phyloP scores from a whole-genome alignment of 306 rosid species.

The Sechiopsis laciniata region DNA sequence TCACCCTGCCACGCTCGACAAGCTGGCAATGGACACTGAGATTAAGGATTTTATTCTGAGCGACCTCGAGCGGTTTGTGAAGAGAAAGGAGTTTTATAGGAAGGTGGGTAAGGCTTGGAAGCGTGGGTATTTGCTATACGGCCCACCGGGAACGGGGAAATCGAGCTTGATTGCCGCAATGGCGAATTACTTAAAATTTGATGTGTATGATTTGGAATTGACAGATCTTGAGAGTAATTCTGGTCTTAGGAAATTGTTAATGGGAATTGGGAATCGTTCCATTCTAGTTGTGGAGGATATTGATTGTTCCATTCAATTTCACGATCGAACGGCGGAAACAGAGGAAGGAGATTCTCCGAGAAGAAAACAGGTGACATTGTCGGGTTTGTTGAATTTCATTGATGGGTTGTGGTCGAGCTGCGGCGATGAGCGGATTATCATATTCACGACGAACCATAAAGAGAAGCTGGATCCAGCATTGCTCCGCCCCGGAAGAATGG shows the following conservation, averaged over 20 bases:
- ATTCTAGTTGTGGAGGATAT: slow-evolving; percentile 78
- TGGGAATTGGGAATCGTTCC: slow-evolving; percentile 53
- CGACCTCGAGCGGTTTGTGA: slow-evolving; percentile 47
- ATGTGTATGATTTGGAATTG: slow-evolving; percentile 68
- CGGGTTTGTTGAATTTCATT: slow-evolving; percentile 43
- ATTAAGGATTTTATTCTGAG: slow-evolving; percentile 36
- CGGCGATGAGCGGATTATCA: slow-evolving; percentile 45
- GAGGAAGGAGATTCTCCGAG: neutral
- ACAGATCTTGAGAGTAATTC: slow-evolving; percentile 34
- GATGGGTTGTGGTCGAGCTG: slow-evolving; percentile 49
- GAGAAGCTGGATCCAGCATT: slow-evolving; percentile 41
- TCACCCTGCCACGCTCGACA: slow-evolving; percentile 67
- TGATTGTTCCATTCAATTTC: slow-evolving; percentile 51
- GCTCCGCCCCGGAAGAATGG: slow-evolving; percentile 48
- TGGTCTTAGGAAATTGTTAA: slow-evolving; percentile 42
- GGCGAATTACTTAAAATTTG: slow-evolving; percentile 64
- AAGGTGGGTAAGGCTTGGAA: slow-evolving; percentile 80
- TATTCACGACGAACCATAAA: slow-evolving; percentile 47
- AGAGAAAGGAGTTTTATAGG: slow-evolving; percentile 55
- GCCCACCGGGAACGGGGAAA: slow-evolving; percentile 86
- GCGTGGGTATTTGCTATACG: slow-evolving; percentile 67
- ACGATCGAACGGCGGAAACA: slow-evolving; percentile 31
- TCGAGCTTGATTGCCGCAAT: slow-evolving; percentile 76
- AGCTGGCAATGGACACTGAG: slow-evolving; percentile 47
- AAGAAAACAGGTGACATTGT: slow-evolving; percentile 33